A percentile compares a stretch with the other conserved stretches of the same genome.
Conservation (phyloP, 371 early-diverging fungal species). For the Lichtheimia corymbifera region DNA sequence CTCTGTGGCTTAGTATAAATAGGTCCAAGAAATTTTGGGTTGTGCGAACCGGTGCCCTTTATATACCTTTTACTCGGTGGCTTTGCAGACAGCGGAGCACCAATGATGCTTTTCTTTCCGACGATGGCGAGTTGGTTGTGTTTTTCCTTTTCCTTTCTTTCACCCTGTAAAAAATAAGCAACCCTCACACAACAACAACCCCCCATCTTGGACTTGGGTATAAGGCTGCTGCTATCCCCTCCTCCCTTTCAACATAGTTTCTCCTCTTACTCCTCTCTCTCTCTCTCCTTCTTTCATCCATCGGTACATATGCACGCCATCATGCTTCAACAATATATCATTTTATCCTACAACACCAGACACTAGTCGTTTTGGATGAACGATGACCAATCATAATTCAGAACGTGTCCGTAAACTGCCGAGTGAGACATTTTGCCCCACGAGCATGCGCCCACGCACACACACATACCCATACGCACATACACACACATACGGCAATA, state of each 20-base stretch:
- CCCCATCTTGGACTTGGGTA: too few species aligned
- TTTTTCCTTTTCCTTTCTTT: conserved; percentile 1
- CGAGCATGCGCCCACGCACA: neutral
- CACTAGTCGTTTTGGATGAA: neutral
- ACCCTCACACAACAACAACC: too few species aligned
- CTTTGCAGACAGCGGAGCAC: conserved; percentile 4
- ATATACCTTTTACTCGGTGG: conserved; percentile 19
- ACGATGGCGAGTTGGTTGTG: neutral
- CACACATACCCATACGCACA: too few species aligned
- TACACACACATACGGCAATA: too few species aligned
- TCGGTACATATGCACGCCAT: too few species aligned
- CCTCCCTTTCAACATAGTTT: neutral
- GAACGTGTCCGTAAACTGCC: conserved; percentile 2
- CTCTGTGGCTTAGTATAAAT: conserved; percentile 22
- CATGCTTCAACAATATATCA: too few species aligned
- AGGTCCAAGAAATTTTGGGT: conserved; percentile 14
- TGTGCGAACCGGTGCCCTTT: conserved; percentile 12
- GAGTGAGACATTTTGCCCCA: conserved; percentile 1
- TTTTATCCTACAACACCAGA: too few species aligned
- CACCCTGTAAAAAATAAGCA: neutral
- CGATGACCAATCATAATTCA: conserved; percentile 1
- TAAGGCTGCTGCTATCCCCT: too few species aligned
- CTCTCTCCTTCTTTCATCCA: neutral
- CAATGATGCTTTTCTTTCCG: neutral
- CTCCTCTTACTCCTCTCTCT: neutral